A percentile compares a stretch with the other conserved stretches of the same genome.
Evolutionary conservation across 345 rosid species (phyloP).

Genomic region (Euphorbia tirucalli): DNA sequence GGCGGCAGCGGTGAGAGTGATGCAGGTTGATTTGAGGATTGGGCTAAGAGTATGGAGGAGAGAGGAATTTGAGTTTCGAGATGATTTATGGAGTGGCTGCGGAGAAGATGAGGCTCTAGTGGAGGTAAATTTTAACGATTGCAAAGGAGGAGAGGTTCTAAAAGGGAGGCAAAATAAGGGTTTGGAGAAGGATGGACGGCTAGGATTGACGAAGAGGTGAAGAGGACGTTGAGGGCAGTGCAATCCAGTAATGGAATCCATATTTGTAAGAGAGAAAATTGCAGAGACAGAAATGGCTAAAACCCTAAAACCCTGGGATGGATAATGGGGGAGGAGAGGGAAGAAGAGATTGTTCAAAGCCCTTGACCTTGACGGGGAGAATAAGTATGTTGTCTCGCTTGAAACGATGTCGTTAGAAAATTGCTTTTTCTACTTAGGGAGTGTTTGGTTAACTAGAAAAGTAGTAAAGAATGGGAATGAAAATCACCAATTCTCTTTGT

Average conservation of each 20-base stretch:
- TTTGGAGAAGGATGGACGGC: conserved; percentile 37
- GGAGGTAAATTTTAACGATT: conserved; percentile 33
- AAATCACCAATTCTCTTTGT: too few relatives aligned
- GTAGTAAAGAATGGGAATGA: too few relatives aligned
- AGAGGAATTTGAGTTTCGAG: conserved; percentile 22
- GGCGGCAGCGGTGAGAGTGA: conserved; percentile 58
- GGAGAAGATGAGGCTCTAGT: conserved; percentile 45
- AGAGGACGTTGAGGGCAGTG: conserved; percentile 41
- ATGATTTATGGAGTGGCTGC: background rate
- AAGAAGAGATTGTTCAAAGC: conserved; percentile 19
- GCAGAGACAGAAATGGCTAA: background rate
- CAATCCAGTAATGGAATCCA: conserved; percentile 59
- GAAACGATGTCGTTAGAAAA: conserved; percentile 5
- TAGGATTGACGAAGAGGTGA: conserved; percentile 42
- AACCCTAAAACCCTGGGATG: conserved; percentile 37
- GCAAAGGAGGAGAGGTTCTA: conserved; percentile 25
- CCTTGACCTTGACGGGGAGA: conserved; percentile 2
- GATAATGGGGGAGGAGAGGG: background rate
- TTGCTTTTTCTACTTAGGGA: too few relatives aligned
- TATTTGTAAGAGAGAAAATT: conserved; percentile 7
- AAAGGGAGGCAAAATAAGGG: conserved; percentile 36
- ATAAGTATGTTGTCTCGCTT: background rate
- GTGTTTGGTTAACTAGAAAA: too few relatives aligned
- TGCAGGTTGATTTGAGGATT: conserved; percentile 48
- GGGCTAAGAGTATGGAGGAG: conserved; percentile 32